Base-by-base conservation (phyloP, 805 yeast genomes). In the Saccharomycopsis babjevae region DNA sequence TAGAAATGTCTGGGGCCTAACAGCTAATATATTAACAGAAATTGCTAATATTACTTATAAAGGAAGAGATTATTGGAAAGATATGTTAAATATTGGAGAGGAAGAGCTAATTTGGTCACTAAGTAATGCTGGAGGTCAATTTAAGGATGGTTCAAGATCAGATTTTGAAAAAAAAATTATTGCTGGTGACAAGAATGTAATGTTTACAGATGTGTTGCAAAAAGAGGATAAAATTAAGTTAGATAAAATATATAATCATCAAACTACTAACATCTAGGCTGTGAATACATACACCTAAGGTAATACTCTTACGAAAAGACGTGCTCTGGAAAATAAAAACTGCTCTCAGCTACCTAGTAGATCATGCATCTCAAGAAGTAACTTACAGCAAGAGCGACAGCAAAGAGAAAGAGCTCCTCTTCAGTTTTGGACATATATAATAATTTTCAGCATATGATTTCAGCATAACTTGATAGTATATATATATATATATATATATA, bases 1-100 rank as follows among this genome's bases (percentile, higher is more conserved):
- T 43, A 82, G 87, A 67, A 88, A 86, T 67, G 84, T 88, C 4
- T 88, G 94, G 96, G 96, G 96, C 0, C 72, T 88, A 42, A 88
- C 94, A 0, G 93, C 92, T 1, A 86, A 86, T 68, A 87, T 88
- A 10, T 69, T 88, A n/a, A 88, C 82, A 67, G 93, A 88, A 68
- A 68, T 88, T 34, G 85, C 90, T 1, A 78, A 77, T 61, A 76
- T 86, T 10, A 74, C 80, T 3, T 80, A 82, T 67, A 64, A 81
- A 66, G 74, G 75, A 46, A 63, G 70, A 58, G 63, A 70, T 25
- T 61, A 62, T 7, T 77, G 68, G 62, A 59, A 62, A 8, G 57
- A 68, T 2, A 50, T 39, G 30, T 22, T 13, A 6, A 46, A 46
- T 22, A 66, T 79, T 58, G 86, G 86, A 11, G 83, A 83, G 64